phyloP scores from a whole-genome alignment of 306 rosid genomes.

The Vigna hirtella region DNA sequence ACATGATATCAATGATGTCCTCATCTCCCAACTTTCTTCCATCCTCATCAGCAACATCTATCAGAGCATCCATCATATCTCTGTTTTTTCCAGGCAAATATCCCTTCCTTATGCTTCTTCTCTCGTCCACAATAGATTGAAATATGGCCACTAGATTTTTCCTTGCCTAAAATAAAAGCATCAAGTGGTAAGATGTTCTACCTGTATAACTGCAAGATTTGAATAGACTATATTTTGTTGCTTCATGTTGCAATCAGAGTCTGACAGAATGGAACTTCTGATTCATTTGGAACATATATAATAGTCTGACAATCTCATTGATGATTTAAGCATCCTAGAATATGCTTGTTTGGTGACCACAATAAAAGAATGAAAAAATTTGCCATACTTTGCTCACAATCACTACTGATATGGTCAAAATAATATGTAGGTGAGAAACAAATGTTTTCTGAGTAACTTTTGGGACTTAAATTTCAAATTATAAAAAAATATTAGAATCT shows the following conservation, averaged over 20 bases:
- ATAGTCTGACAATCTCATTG: neutral
- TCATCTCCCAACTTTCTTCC: conserved; percentile 72
- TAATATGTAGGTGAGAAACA: no score
- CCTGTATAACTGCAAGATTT: neutral
- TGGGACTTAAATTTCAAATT: no score
- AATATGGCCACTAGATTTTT: conserved; percentile 67
- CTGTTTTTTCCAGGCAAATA: conserved; percentile 33
- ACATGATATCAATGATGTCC: conserved; percentile 73
- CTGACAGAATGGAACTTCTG: conserved; percentile 3
- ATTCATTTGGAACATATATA: neutral
- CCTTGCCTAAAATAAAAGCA: conserved; percentile 64
- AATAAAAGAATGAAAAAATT: neutral
- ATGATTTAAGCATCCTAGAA: neutral
- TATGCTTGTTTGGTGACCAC: neutral
- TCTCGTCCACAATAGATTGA: conserved; percentile 68
- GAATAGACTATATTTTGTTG: conserved; percentile 3
- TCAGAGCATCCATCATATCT: conserved; percentile 91
- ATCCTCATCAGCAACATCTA: conserved; percentile 79
- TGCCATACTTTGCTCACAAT: neutral
- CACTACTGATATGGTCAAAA: no score
- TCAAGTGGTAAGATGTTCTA: neutral
- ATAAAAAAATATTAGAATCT: no score
- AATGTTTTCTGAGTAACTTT: no score
- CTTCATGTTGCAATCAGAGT: conserved; percentile 9
- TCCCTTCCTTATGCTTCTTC: conserved; percentile 53